Evolutionary conservation across 2,329 filamentous ascomycete species (phyloP).

Genomic region (Penicillium digitatum): DNA sequence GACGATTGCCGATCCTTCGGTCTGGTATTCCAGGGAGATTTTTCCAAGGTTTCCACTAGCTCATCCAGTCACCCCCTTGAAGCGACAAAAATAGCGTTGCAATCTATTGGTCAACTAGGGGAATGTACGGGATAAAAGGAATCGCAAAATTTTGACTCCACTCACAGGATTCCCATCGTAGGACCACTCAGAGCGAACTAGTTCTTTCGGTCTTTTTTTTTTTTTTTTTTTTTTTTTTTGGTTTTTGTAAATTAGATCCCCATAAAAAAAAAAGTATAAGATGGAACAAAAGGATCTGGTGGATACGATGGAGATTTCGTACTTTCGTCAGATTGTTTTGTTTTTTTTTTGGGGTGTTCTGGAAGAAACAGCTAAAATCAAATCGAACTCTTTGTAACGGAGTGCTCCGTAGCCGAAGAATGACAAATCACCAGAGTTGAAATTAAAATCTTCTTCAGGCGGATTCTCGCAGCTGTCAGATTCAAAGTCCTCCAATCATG

Average conservation of each 20-base stretch:
- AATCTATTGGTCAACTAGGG: neutral
- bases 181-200: conserved; percentile 2
- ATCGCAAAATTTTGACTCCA: neutral
- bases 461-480: conserved; percentile 1
- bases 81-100: conserved; percentile 1
- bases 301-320: neutral
- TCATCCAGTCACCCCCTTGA: conserved; percentile 12
- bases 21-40: conserved; percentile 12
- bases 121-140: neutral
- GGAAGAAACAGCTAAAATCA: neutral
- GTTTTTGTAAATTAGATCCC: neutral
- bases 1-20: conserved; percentile 28
- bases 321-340: neutral
- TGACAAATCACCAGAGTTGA: neutral
- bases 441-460: neutral
- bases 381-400: no score
- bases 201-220: no score
- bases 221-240: no score
- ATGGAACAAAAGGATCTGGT: conserved; percentile 2
- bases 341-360: neutral
- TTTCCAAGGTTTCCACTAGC: conserved; percentile 7
- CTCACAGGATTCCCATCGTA: neutral
- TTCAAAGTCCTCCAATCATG: neutral
- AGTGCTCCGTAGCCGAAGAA: no score
- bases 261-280: neutral